Conservation (phyloP, 176 grass and related monocot species). For the Raddia distichophylla region DNA sequence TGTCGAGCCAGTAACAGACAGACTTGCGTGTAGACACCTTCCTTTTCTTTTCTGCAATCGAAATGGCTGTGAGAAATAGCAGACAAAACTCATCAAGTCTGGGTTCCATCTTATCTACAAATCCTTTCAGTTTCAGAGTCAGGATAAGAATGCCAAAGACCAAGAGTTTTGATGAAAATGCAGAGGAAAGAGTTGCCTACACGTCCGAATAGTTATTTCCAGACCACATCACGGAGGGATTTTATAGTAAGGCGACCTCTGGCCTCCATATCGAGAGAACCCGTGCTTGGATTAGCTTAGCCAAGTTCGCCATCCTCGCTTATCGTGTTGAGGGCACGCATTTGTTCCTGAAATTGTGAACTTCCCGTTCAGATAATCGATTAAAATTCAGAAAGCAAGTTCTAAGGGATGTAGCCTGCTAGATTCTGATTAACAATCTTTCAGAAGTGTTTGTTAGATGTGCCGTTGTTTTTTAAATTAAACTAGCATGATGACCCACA, state of each 20-base stretch:
- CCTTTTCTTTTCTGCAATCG: no score
- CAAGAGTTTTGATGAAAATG: not conserved
- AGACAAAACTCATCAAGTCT: no score
- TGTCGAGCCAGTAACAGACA: not conserved
- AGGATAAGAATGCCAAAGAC: not conserved
- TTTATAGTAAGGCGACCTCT: slow-evolving; percentile 60
- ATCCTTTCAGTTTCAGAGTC: not conserved
- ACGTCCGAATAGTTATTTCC: slow-evolving; percentile 43
- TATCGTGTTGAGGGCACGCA: slow-evolving; percentile 51
- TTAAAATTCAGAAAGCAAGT: not conserved
- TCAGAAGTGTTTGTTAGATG: not conserved
- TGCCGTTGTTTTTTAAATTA: no score
- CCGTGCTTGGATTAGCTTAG: slow-evolving; percentile 57
- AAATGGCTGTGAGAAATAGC: not conserved
- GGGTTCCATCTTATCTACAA: not conserved
- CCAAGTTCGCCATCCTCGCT: slow-evolving; percentile 44
- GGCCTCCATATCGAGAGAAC: slow-evolving; percentile 50
- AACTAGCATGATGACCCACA: no score
- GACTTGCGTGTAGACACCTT: not conserved
- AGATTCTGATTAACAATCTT: slow-evolving; percentile 9
- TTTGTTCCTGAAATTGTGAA: slow-evolving; percentile 59
- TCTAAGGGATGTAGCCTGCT: not conserved
- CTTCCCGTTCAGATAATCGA: slow-evolving; percentile 2
- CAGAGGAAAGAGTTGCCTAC: not conserved
- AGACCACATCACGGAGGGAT: slow-evolving; percentile 58